Evolutionary conservation across 1,284 basidiomycete species (phyloP).

Genomic region (Fomes fomentarius): DNA sequence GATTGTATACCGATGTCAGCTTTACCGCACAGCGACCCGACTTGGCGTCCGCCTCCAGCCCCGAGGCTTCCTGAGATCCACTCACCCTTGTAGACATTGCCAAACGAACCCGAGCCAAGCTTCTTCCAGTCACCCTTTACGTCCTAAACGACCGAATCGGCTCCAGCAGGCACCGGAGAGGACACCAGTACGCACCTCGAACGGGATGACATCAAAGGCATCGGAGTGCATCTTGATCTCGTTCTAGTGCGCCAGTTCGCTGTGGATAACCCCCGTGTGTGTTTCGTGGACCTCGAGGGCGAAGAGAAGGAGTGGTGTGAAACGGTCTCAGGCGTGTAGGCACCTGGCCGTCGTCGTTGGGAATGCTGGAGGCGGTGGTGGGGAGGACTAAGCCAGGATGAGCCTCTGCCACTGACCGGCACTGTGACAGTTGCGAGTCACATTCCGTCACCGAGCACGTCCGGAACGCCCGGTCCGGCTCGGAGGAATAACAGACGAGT

Average conservation of each 20-base stretch:
- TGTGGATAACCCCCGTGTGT: no score
- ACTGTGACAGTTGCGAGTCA: no score
- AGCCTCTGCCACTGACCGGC: conserved; percentile 16
- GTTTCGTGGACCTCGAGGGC: not conserved
- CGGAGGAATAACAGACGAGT: no score
- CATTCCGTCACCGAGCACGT: no score
- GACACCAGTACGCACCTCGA: conserved; percentile 52
- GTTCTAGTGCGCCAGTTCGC: not conserved
- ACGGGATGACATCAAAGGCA: conserved; percentile 85
- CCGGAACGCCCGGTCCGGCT: no score
- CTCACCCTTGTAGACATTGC: conserved; percentile 88
- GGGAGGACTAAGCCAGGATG: conserved; percentile 11
- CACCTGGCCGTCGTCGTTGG: conserved; percentile 20
- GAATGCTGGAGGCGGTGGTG: conserved; percentile 14
- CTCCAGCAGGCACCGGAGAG: not conserved
- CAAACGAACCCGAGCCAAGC: conserved; percentile 90
- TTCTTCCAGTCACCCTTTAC: conserved; percentile 89
- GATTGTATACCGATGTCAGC: not conserved
- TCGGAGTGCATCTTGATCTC: conserved; percentile 44
- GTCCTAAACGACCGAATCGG: conserved; percentile 53
- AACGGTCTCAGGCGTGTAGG: conserved; percentile 4
- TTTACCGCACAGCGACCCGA: conserved; percentile 9
- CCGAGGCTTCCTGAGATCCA: not conserved
- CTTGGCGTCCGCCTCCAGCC: not conserved
- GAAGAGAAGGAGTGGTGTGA: not conserved